Percentiles rank a stretch among this genome's conserved stretches.
phyloP scores from a whole-genome alignment of 495 filamentous ascomycete genomes.

The Entonaema liquescens region DNA sequence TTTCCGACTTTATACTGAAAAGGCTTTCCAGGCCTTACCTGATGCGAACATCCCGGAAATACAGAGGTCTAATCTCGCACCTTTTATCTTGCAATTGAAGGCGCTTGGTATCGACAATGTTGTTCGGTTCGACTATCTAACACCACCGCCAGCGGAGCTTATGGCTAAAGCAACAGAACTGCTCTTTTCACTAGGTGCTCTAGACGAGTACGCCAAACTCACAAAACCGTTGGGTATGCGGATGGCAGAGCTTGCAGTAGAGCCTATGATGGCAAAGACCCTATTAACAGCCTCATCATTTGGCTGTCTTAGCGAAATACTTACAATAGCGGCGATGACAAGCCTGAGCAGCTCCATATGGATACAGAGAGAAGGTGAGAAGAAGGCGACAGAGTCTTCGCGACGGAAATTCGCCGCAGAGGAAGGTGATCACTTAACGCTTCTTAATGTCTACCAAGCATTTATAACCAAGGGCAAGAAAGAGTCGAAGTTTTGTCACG shows the following conservation, averaged over 20 bases:
- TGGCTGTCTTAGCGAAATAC: conserved; percentile 81
- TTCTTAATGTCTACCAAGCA: conserved; percentile 91
- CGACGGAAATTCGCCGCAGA: conserved; percentile 88
- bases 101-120: conserved; percentile 97
- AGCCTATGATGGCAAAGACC: conserved; percentile 96
- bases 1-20: conserved; percentile 90
- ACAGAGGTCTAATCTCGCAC: conserved; percentile 90
- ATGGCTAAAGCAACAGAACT: conserved; percentile 89
- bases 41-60: conserved; percentile 88
- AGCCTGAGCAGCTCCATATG: conserved; percentile 83
- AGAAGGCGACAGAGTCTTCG: conserved; percentile 73
- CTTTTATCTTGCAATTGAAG: conserved; percentile 91
- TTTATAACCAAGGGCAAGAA: conserved; percentile 89
- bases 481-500: conserved; percentile 84
- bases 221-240: conserved; percentile 85
- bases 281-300: conserved; percentile 81
- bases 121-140: conserved; percentile 87
- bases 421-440: conserved; percentile 94
- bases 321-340: conserved; percentile 95
- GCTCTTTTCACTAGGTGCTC: conserved; percentile 85
- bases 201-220: conserved; percentile 91
- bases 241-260: conserved; percentile 95
- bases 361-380: conserved; percentile 80
- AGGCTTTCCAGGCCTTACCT: conserved; percentile 71
- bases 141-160: conserved; percentile 86